Conservation (phyloP, 2,329 filamentous ascomycete genomes). For the Fusarium sp. region DNA sequence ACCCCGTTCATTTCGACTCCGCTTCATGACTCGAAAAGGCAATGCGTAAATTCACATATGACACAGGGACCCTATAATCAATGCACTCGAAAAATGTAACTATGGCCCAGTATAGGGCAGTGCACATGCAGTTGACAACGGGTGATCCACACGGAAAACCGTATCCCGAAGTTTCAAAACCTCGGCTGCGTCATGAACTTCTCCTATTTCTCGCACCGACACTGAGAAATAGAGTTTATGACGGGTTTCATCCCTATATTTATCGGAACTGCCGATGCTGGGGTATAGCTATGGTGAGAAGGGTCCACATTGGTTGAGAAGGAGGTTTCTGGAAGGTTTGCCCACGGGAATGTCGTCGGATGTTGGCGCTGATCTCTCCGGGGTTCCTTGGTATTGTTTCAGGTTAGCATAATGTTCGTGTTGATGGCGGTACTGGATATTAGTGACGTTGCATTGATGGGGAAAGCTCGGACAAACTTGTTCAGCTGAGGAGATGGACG, state of each 20-base stretch:
- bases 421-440: not conserved
- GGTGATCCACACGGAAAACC: not conserved
- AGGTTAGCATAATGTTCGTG: not conserved
- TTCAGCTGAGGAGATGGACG: not conserved
- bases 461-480: not conserved
- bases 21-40: not conserved
- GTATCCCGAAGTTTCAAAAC: conserved; percentile 5
- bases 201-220: not conserved
- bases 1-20: not conserved
- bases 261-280: not conserved
- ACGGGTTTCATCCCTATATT: not conserved
- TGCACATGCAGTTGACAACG: too few relatives aligned
- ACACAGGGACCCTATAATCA: not conserved
- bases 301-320: not conserved
- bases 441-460: not conserved
- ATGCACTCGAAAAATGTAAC: not conserved
- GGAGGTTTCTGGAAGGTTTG: not conserved
- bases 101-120: not conserved
- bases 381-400: not conserved
- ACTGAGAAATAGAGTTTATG: conserved; percentile 13
- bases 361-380: not conserved
- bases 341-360: too few relatives aligned
- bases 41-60: conserved; percentile 4
- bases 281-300: not conserved
- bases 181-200: not conserved